Conservation (phyloP, 192 early-diverging fungal species). For the Coemansia sp. region DNA sequence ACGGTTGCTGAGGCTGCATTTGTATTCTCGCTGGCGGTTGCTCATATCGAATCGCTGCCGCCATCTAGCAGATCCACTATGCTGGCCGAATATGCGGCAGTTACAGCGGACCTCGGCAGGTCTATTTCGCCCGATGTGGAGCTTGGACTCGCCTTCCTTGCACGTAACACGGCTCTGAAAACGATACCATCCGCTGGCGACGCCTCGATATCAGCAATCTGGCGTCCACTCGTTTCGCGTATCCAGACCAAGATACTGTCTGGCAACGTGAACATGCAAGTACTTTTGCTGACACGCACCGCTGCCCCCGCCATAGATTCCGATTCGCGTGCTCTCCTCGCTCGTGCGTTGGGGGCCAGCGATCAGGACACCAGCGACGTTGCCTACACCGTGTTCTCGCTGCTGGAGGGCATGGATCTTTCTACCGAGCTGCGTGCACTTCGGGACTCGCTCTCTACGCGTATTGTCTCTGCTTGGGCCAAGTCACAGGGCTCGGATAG, state of each 20-base stretch:
- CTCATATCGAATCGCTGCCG: constrained; percentile 13
- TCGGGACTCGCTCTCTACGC: constrained; percentile 2
- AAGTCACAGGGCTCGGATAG: too few species aligned
- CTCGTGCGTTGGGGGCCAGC: not conserved
- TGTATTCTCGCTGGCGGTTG: constrained; percentile 12
- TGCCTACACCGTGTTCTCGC: constrained; percentile 16
- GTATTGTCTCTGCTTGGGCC: constrained; percentile 18
- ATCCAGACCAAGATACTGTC: too few species aligned
- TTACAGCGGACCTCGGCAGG: not conserved
- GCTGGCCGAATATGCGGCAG: not conserved
- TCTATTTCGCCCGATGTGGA: constrained; percentile 8
- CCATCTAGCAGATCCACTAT: too few species aligned
- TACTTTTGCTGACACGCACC: constrained; percentile 11
- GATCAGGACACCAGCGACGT: constrained; percentile 3
- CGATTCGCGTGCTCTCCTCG: constrained; percentile 2
- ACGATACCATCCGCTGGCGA: constrained; percentile 9
- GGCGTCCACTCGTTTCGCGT: constrained; percentile 15
- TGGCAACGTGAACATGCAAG: too few species aligned
- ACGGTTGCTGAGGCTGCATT: constrained; percentile 4
- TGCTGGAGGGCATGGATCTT: not conserved
- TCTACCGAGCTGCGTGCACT: not conserved
- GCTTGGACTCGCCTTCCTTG: constrained; percentile 13
- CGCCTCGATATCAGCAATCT: constrained; percentile 9
- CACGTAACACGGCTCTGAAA: constrained; percentile 5
- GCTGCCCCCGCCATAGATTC: constrained; percentile 11